phyloP scores from a whole-genome alignment of 345 rosid genomes.

The Ceriops tagal region DNA sequence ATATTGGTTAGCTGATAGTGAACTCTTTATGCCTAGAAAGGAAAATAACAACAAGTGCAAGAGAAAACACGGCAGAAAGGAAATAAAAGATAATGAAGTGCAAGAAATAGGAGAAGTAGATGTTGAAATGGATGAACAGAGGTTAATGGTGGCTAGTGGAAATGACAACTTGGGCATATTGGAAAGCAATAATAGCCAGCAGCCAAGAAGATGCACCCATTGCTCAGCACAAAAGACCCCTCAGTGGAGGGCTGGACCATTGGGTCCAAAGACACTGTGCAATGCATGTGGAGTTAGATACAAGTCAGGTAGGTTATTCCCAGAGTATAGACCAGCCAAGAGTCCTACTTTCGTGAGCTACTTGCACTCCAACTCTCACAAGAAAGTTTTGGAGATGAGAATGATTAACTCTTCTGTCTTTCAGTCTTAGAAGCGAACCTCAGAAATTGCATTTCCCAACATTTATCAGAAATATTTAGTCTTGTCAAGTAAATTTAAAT shows the following conservation, averaged over 20 bases:
- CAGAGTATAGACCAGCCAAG: constrained; percentile 70
- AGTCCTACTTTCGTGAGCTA: constrained; percentile 65
- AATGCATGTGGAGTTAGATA: constrained; percentile 78
- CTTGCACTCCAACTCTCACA: constrained; percentile 67
- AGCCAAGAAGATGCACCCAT: constrained; percentile 57
- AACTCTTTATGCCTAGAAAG: constrained; percentile 48
- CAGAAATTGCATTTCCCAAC: too few species aligned
- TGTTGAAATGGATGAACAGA: constrained; percentile 1
- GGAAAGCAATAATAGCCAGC: constrained; percentile 15
- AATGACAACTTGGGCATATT: neutral
- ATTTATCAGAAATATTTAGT: too few species aligned
- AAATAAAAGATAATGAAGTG: constrained; percentile 7
- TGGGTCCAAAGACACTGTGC: constrained; percentile 67
- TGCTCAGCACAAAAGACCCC: constrained; percentile 64
- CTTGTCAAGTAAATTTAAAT: too few species aligned
- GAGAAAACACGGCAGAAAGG: too few species aligned
- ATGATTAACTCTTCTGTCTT: constrained; percentile 14
- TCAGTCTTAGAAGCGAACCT: constrained; percentile 1
- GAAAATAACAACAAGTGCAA: constrained; percentile 6
- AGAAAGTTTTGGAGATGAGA: constrained; percentile 69
- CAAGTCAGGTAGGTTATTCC: constrained; percentile 68
- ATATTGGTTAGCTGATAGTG: constrained; percentile 64
- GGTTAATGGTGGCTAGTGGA: neutral
- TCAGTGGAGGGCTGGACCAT: constrained; percentile 72
- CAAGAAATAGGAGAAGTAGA: constrained; percentile 5